Conservation (phyloP, 2,329 filamentous ascomycete species). For the Colletotrichum gloeosporioides region DNA sequence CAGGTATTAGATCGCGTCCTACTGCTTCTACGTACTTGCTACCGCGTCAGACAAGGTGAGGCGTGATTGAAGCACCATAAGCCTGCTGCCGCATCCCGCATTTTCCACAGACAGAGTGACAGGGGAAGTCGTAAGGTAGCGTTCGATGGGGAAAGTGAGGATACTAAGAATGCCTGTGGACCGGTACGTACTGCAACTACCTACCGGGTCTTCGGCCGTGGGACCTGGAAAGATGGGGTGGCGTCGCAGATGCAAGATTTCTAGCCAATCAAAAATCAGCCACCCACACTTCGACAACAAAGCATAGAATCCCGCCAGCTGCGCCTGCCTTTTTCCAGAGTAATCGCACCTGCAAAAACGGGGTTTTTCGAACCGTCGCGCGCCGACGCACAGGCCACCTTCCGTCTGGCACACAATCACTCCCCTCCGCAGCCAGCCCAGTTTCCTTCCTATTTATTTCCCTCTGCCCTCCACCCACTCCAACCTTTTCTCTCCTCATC, state of each 20-base stretch:
- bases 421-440: conserved; percentile 34
- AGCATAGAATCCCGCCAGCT: not conserved
- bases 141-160: not conserved
- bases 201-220: not conserved
- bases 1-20: not conserved
- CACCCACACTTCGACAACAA: conserved; percentile 4
- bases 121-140: not conserved
- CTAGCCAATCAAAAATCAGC: conserved; percentile 24
- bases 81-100: not conserved
- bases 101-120: not conserved
- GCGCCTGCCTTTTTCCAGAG: conserved; percentile 6
- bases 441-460: conserved; percentile 29
- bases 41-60: not conserved
- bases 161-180: not conserved
- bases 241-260: conserved; percentile 16
- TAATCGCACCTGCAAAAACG: conserved; percentile 14
- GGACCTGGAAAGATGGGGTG: conserved; percentile 15
- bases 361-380: conserved; percentile 10
- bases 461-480: conserved; percentile 31
- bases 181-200: not conserved
- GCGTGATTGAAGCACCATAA: not conserved
- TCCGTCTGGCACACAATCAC: conserved; percentile 24
- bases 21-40: not conserved
- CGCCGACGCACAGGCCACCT: conserved; percentile 19
- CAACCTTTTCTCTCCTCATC: conserved; percentile 36